These are phyloP conservation scores for Colletotrichum costaricense DNA, from an alignment of 2,329 filamentous ascomycete species.

Conservation along the genomic window DNA sequence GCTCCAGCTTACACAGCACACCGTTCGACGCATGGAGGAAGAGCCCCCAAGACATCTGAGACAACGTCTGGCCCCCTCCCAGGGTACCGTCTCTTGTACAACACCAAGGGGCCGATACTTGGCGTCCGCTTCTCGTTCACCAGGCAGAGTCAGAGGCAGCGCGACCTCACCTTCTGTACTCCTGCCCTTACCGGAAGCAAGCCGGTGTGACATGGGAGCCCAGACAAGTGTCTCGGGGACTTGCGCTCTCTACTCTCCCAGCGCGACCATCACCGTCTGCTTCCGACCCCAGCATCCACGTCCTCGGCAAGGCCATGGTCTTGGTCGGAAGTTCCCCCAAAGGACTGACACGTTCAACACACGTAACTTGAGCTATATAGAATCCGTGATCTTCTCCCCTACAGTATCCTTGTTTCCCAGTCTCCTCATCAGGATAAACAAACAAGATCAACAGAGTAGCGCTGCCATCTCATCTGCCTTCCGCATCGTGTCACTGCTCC, in stretches of 20 bases:
- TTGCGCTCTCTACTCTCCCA: not conserved
- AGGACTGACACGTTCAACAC: not conserved
- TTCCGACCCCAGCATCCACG: constrained; percentile 19
- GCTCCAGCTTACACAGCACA: not conserved
- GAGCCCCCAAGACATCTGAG: not conserved
- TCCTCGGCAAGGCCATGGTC: constrained; percentile 9
- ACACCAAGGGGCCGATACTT: not conserved
- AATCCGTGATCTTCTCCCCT: not conserved
- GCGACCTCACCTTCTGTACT: not conserved
- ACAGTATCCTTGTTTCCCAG: not conserved
- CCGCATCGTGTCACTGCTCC: constrained; percentile 1
- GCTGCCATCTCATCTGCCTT: not conserved
- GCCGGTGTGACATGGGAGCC: not conserved
- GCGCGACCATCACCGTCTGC: not conserved
- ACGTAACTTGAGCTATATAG: constrained; percentile 3
- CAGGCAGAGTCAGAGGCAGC: not conserved
- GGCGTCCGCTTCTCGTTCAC: not conserved
- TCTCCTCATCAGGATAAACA: not conserved
- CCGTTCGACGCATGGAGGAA: not conserved
- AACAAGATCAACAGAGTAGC: not conserved
- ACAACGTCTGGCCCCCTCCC: not conserved
- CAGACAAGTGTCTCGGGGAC: constrained; percentile 25
- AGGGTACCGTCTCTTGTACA: not conserved
- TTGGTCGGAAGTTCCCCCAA: not conserved
- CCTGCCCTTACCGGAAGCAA: not conserved